Conservation (phyloP, 495 filamentous ascomycete genomes). For the Podospora pseudopauciseta region DNA sequence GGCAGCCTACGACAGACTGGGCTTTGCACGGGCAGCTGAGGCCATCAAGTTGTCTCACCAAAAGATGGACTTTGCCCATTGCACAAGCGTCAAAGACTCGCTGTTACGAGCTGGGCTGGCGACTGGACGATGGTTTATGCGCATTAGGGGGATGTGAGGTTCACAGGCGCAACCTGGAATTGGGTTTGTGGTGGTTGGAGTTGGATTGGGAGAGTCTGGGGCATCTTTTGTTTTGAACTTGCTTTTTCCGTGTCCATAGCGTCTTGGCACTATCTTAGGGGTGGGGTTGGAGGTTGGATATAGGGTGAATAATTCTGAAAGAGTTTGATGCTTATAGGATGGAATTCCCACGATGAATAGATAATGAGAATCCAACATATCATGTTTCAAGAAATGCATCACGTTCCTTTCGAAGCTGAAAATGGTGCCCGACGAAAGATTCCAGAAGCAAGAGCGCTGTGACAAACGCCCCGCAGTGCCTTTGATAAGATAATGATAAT, state of each 20-base stretch:
- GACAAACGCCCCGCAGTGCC: neutral
- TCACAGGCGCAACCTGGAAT: neutral
- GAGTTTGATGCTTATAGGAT: no score
- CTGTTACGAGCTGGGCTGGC: slow-evolving; percentile 14
- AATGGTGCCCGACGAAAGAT: neutral
- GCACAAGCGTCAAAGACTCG: slow-evolving; percentile 21
- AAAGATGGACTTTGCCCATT: slow-evolving; percentile 34
- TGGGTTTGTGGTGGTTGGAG: neutral
- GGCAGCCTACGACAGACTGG: slow-evolving; percentile 29
- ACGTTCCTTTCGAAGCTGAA: no score
- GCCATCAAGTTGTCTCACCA: slow-evolving; percentile 26
- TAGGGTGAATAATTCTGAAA: neutral
- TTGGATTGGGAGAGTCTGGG: neutral
- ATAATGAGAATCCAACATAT: no score
- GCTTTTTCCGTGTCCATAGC: neutral
- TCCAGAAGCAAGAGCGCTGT: neutral
- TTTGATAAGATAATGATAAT: neutral
- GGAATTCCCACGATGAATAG: no score
- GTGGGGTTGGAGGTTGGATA: neutral
- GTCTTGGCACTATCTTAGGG: neutral
- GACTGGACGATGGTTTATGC: slow-evolving; percentile 13
- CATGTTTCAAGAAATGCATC: no score
- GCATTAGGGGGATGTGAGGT: slow-evolving; percentile 11
- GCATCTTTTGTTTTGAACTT: neutral
- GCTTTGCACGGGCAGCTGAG: slow-evolving; percentile 26